Percentiles rank a stretch among this genome's conserved stretches.
Conservation (phyloP, 805 yeast species). For the Scheffersomyces coipomensis region DNA sequence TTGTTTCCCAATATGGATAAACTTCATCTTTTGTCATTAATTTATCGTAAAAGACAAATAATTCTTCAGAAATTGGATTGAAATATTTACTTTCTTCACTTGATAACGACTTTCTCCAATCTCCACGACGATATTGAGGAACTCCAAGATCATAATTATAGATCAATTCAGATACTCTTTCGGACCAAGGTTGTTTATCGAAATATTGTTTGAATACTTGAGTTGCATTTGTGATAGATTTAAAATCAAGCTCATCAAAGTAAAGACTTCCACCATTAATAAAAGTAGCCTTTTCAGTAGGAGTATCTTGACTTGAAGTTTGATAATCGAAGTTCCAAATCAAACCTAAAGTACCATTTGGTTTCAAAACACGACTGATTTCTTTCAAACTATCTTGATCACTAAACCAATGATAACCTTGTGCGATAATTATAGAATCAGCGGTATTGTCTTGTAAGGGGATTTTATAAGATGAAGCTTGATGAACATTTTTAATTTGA, state of each 20-base stretch:
- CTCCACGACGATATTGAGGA: conserved; percentile 54
- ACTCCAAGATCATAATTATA: conserved; percentile 41
- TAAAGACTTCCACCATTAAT: conserved; percentile 6
- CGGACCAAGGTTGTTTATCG: conserved; percentile 34
- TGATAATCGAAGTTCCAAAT: conserved; percentile 58
- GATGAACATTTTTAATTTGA: conserved; percentile 19
- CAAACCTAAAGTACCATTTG: conserved; percentile 48
- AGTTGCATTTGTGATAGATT: conserved; percentile 2
- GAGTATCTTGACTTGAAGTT: conserved; percentile 7
- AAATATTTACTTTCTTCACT: conserved; percentile 28
- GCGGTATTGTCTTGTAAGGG: conserved; percentile 44
- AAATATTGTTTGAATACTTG: conserved; percentile 12
- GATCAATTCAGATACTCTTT: conserved; percentile 27
- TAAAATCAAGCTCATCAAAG: conserved; percentile 5
- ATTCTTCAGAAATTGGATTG: conserved; percentile 30
- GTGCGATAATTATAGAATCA: conserved; percentile 56
- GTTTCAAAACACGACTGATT: conserved; percentile 48
- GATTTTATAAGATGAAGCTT: conserved; percentile 46
- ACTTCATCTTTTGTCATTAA: conserved; percentile 32
- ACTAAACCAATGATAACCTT: conserved; percentile 70
- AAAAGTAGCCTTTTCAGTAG: conserved; percentile 1
- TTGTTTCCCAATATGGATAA: conserved; percentile 52
- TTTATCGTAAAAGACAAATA: conserved; percentile 25
- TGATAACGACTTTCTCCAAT: conserved; percentile 44
- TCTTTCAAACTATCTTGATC: conserved; percentile 48